These are phyloP conservation scores for Rhodotorula graminis DNA, from an alignment of 768 basidiomycete species.

Conservation along the genomic window DNA sequence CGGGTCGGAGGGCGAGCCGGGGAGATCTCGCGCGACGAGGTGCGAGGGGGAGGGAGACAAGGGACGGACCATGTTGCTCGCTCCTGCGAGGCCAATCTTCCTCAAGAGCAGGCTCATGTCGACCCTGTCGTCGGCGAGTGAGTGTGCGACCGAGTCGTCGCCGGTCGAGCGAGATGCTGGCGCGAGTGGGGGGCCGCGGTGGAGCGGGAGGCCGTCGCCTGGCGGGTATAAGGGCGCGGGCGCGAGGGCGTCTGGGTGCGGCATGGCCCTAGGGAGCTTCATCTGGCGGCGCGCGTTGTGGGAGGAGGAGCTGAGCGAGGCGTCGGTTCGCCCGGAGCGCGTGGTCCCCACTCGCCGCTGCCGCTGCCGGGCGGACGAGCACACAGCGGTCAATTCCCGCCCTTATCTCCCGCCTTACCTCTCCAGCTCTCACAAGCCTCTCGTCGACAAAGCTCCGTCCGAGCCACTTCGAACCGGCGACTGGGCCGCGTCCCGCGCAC, in stretches of 20 bases:
- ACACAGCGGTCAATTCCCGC: background rate
- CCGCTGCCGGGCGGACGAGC: too few relatives aligned
- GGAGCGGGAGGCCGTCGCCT: constrained; percentile 10
- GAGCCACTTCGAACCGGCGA: too few relatives aligned
- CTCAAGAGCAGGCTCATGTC: constrained; percentile 3
- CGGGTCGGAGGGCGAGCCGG: too few relatives aligned
- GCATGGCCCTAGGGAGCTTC: constrained; percentile 1
- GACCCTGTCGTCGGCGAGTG: background rate
- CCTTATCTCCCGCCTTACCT: too few relatives aligned
- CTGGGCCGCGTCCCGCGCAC: too few relatives aligned
- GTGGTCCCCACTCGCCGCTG: too few relatives aligned
- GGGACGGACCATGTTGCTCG: constrained; percentile 24
- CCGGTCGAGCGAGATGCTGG: background rate
- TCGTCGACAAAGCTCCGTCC: too few relatives aligned
- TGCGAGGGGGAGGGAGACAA: too few relatives aligned
- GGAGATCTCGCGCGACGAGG: background rate
- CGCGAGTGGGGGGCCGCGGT: background rate
- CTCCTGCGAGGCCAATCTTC: constrained; percentile 26
- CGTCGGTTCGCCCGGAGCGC: too few relatives aligned
- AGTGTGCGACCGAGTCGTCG: background rate
- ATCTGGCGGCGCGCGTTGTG: background rate
- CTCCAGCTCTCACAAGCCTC: too few relatives aligned
- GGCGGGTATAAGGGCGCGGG: constrained; percentile 30
- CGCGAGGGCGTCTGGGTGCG: constrained; percentile 21
- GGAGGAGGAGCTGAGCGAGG: too few relatives aligned